phyloP scores from a whole-genome alignment of 805 yeast species.

The Middelhovenomyces tepae region DNA sequence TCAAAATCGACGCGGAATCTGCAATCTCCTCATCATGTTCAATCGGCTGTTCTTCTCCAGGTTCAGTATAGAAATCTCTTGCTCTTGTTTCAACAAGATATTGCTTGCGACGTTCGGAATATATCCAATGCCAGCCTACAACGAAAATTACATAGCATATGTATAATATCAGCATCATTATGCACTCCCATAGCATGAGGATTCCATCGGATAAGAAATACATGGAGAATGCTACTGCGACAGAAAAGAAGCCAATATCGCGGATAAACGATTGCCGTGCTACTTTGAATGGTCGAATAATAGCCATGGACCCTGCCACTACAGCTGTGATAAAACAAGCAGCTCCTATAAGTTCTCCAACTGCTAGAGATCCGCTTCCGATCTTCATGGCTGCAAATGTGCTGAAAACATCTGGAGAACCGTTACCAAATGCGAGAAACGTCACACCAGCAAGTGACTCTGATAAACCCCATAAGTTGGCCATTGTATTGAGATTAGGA shows the following conservation, averaged over 20 bases:
- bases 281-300: constrained; percentile 58
- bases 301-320: constrained; percentile 70
- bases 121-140: constrained; percentile 34
- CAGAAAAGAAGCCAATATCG: constrained; percentile 51
- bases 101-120: constrained; percentile 6
- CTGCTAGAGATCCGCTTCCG: constrained; percentile 67
- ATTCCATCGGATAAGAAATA: constrained; percentile 46
- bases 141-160: constrained; percentile 47
- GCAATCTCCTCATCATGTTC: constrained; percentile 16
- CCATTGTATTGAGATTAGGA: constrained; percentile 64
- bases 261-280: constrained; percentile 38
- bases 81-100: constrained; percentile 16
- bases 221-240: constrained; percentile 42
- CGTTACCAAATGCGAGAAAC: constrained; percentile 82
- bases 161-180: constrained; percentile 49
- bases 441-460: constrained; percentile 83
- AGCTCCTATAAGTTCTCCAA: constrained; percentile 89
- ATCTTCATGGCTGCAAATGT: constrained; percentile 74
- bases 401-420: constrained; percentile 81
- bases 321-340: constrained; percentile 74
- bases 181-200: constrained; percentile 48
- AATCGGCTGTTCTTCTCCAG: constrained; percentile 14
- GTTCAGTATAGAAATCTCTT: constrained; percentile 16
- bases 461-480: constrained; percentile 52
- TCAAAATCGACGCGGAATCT: constrained; percentile 2